Percentiles rank a stretch among this genome's conserved stretches.
phyloP scores from a whole-genome alignment of 2,329 filamentous ascomycete genomes.

The Didymella sp. region DNA sequence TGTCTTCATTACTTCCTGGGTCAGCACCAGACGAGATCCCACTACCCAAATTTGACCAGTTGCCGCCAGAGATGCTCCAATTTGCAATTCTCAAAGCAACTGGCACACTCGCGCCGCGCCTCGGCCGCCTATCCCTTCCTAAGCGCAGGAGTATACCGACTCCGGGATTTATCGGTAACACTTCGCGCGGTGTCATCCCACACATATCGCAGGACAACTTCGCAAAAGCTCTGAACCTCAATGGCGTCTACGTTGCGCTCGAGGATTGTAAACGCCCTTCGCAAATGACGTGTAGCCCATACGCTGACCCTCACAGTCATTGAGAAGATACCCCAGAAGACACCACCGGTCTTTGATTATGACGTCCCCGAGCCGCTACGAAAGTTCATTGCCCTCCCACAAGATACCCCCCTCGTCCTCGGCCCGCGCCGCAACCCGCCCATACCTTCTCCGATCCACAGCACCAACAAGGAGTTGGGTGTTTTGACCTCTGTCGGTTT shows the following conservation, averaged over 20 bases:
- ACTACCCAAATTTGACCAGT: constrained; percentile 28
- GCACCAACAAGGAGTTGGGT: constrained; percentile 73
- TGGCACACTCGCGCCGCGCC: constrained; percentile 61
- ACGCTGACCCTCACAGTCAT: constrained; percentile 64
- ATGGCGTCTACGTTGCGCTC: constrained; percentile 78
- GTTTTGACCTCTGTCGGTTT: constrained; percentile 90
- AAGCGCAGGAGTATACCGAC: constrained; percentile 75
- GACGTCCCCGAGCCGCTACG: constrained; percentile 65
- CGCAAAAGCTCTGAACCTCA: constrained; percentile 67
- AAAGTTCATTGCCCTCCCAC: constrained; percentile 75
- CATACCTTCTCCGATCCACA: constrained; percentile 71
- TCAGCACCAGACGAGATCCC: neutral
- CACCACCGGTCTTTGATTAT: constrained; percentile 62
- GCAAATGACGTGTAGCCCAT: constrained; percentile 11
- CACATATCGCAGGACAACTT: constrained; percentile 90
- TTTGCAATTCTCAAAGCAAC: constrained; percentile 54
- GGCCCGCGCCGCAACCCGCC: constrained; percentile 80
- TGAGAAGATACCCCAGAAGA: constrained; percentile 61
- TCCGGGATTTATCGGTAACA: constrained; percentile 79
- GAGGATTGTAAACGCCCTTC: constrained; percentile 82
- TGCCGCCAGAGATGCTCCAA: constrained; percentile 52
- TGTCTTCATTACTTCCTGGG: constrained; percentile 10
- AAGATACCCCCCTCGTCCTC: constrained; percentile 71
- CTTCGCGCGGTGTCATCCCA: constrained; percentile 83
- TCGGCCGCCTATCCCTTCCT: constrained; percentile 71